Evolutionary conservation across 2,329 filamentous ascomycete species (phyloP).

Genomic region (Venturia nashicola): DNA sequence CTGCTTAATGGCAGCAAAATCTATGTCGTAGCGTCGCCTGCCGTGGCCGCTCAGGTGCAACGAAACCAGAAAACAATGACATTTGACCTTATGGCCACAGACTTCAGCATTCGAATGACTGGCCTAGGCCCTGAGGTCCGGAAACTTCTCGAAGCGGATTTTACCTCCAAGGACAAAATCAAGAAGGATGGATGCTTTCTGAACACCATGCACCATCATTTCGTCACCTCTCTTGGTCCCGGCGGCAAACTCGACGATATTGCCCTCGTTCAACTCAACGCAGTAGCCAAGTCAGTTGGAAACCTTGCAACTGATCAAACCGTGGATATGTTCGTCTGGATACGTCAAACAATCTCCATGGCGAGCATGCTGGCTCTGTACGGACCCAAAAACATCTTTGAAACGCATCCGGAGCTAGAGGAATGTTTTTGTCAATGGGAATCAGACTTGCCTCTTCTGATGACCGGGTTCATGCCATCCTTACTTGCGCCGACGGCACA

Average conservation of each 20-base stretch:
- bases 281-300: constrained; percentile 20
- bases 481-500: not conserved
- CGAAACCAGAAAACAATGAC: constrained; percentile 20
- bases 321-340: not conserved
- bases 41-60: constrained; percentile 27
- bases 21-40: constrained; percentile 33
- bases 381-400: not conserved
- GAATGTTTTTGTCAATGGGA: not conserved
- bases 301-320: constrained; percentile 11
- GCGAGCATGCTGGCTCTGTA: not conserved
- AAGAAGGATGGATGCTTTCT: constrained; percentile 22
- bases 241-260: constrained; percentile 23
- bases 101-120: constrained; percentile 27
- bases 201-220: constrained; percentile 24
- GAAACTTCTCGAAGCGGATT: not conserved
- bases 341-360: not conserved
- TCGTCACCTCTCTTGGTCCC: constrained; percentile 22
- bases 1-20: constrained; percentile 29
- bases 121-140: constrained; percentile 20
- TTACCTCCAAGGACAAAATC: constrained; percentile 11
- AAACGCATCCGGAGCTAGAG: not conserved
- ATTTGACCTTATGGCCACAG: constrained; percentile 30
- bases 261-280: constrained; percentile 23
- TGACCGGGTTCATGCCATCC: not conserved
- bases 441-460: not conserved